Conservation (phyloP, 768 basidiomycete genomes). For the Pisolithus microcarpus region DNA sequence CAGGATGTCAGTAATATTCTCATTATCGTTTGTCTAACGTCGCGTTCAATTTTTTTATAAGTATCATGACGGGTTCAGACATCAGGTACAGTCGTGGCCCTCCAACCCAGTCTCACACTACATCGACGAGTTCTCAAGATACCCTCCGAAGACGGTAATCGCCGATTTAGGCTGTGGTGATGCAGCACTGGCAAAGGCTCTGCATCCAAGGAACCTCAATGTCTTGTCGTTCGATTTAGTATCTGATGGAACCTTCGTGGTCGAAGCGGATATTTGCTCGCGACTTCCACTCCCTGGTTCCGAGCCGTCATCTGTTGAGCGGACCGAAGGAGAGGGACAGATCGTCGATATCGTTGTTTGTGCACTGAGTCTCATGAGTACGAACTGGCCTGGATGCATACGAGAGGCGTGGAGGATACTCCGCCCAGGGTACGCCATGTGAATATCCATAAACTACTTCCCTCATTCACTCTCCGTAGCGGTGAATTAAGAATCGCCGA, state of each 20-base stretch:
- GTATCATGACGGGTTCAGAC: slow-evolving; percentile 92
- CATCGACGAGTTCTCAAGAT: slow-evolving; percentile 54
- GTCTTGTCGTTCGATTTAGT: slow-evolving; percentile 80
- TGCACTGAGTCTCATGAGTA: slow-evolving; percentile 93
- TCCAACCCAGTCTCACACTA: slow-evolving; percentile 88
- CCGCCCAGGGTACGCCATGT: slow-evolving; percentile 58
- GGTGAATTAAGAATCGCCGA: slow-evolving; percentile 85
- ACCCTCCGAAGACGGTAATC: slow-evolving; percentile 63
- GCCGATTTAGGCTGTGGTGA: slow-evolving; percentile 96
- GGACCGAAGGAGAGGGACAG: slow-evolving; percentile 52
- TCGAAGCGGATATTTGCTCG: slow-evolving; percentile 85
- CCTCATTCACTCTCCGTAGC: slow-evolving; percentile 30
- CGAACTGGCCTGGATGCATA: slow-evolving; percentile 90
- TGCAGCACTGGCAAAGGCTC: slow-evolving; percentile 71
- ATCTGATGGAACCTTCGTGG: slow-evolving; percentile 65
- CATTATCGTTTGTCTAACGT: slow-evolving; percentile 5
- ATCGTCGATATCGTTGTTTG: slow-evolving; percentile 90
- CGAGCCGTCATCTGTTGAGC: slow-evolving; percentile 35
- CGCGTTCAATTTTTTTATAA: slow-evolving; percentile 29
- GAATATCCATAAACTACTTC: slow-evolving; percentile 1
- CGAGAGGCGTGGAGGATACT: slow-evolving; percentile 87
- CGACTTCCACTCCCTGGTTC: slow-evolving; percentile 82
- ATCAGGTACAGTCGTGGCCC: slow-evolving; percentile 90
- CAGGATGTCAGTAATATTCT: slow-evolving; percentile 54
- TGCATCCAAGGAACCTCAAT: slow-evolving; percentile 60